Evolutionary conservation across 345 rosid species (phyloP).

Genomic region (Durio zibethinus): DNA sequence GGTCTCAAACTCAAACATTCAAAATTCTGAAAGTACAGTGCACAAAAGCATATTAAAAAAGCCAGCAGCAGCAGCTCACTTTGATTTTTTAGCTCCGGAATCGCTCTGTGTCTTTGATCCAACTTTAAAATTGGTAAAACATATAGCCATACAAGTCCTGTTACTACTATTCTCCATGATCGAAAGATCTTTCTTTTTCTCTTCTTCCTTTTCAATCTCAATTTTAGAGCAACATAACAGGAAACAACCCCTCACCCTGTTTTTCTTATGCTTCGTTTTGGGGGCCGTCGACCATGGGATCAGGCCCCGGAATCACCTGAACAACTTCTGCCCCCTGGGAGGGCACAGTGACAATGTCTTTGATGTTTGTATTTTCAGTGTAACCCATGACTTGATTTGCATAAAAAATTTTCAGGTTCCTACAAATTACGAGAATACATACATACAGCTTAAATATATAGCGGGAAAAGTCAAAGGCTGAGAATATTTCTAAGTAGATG

Average conservation of each 20-base stretch:
- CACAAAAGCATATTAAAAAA: too few species aligned
- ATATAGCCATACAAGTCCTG: neutral
- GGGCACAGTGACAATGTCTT: neutral
- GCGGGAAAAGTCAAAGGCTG: neutral
- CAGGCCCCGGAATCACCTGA: neutral
- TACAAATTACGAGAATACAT: neutral
- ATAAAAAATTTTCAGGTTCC: neutral
- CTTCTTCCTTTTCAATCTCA: neutral
- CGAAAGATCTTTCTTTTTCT: neutral
- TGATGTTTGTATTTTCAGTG: neutral
- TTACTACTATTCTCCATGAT: neutral
- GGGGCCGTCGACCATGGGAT: too few species aligned
- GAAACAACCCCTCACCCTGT: neutral
- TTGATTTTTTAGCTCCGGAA: neutral
- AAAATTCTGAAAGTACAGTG: too few species aligned
- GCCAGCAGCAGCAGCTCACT: too few species aligned
- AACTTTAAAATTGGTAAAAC: conserved; percentile 8
- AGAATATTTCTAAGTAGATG: neutral
- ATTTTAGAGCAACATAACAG: neutral
- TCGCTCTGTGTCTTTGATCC: neutral
- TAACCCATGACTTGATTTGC: neutral
- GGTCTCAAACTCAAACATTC: too few species aligned
- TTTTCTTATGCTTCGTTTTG: neutral
- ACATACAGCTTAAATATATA: neutral
- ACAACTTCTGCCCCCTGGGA: neutral